These are phyloP conservation scores for Phaeosphaeriaceae sp. DNA, from an alignment of 2,329 filamentous ascomycete species.

Conservation along the genomic window DNA sequence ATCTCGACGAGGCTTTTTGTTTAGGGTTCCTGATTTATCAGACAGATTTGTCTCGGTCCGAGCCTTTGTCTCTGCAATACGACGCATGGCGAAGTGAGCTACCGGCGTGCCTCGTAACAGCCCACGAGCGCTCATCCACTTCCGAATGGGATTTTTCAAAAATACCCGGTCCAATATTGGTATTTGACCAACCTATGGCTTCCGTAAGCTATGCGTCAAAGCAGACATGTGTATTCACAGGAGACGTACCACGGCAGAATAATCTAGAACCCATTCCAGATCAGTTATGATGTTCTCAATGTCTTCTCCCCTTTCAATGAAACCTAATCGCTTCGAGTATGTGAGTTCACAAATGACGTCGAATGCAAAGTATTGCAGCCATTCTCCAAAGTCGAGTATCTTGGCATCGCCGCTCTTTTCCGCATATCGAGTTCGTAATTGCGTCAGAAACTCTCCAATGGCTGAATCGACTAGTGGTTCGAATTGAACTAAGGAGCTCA, in stretches of 20 bases:
- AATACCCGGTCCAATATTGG: constrained; percentile 15
- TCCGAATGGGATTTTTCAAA: constrained; percentile 17
- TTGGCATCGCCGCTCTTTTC: constrained; percentile 2
- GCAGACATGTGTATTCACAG: too few relatives aligned
- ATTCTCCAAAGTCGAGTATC: constrained; percentile 24
- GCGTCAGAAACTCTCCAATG: constrained; percentile 23
- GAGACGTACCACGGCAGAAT: constrained; percentile 13
- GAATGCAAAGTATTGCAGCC: constrained; percentile 47
- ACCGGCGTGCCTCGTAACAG: constrained; percentile 12
- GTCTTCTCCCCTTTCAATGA: constrained; percentile 17
- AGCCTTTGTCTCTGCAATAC: constrained; percentile 9
- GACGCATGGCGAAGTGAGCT: constrained; percentile 11
- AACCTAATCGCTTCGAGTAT: constrained; percentile 19
- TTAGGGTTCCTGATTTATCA: not conserved
- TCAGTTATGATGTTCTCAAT: constrained; percentile 14
- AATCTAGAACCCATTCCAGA: constrained; percentile 13
- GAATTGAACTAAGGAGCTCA: constrained; percentile 45
- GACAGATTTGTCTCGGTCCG: not conserved
- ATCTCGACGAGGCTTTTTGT: constrained; percentile 2
- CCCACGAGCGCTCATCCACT: constrained; percentile 12
- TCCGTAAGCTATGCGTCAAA: not conserved
- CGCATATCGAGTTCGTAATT: constrained; percentile 11
- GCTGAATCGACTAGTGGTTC: constrained; percentile 34
- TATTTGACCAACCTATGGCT: constrained; percentile 13
- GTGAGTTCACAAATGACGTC: constrained; percentile 45